Conservation (phyloP, 2,329 filamentous ascomycete species). For the Pseudogymnoascus sp. region DNA sequence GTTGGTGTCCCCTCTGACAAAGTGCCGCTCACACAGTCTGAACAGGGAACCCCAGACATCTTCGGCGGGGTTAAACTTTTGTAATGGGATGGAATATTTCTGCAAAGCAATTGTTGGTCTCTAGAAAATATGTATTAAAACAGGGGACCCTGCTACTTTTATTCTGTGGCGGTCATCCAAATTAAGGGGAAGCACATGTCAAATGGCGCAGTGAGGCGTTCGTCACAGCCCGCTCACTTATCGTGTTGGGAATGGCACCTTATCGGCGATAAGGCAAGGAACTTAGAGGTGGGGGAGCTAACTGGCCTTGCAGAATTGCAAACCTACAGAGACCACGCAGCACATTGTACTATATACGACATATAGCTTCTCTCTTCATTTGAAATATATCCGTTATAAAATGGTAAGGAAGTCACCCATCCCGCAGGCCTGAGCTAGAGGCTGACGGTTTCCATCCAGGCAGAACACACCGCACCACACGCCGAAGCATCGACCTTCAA, state of each 20-base stretch:
- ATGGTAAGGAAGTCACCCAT: neutral
- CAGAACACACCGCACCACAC: constrained; percentile 34
- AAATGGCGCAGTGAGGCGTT: neutral
- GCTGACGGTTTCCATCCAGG: neutral
- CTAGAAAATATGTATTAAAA: neutral
- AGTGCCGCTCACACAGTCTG: constrained; percentile 31
- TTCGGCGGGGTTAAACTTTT: neutral
- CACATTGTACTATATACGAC: neutral
- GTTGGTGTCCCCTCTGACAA: constrained; percentile 32
- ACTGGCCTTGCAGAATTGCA: neutral
- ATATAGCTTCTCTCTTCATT: neutral
- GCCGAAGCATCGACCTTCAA: constrained; percentile 71
- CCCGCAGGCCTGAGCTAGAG: neutral
- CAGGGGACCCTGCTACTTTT: neutral
- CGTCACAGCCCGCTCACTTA: neutral
- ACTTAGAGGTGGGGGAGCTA: neutral
- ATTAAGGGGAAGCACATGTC: neutral
- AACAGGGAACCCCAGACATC: constrained; percentile 13
- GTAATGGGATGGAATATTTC: neutral
- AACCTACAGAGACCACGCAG: neutral
- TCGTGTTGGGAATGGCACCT: neutral
- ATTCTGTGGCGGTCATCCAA: neutral
- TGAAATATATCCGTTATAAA: neutral
- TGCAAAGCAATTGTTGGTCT: neutral
- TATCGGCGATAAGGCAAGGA: neutral